These are phyloP conservation scores for Coniella lustricola DNA, from an alignment of 2,329 filamentous ascomycete species.

Conservation along the genomic window DNA sequence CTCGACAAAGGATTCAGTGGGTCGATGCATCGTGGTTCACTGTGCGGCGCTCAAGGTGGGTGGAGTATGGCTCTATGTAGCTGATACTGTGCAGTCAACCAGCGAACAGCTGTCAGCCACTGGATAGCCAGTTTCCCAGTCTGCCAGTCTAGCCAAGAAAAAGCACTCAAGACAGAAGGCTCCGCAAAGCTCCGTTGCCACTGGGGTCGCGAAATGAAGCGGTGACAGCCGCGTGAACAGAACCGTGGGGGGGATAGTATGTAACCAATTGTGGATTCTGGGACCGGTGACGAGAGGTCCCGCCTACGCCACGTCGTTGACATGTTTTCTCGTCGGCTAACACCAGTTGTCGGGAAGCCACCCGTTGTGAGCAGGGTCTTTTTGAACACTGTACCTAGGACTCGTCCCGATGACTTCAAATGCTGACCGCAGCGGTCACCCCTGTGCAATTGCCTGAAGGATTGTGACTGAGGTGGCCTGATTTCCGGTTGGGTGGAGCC, in stretches of 20 bases:
- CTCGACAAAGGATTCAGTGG: constrained; percentile 4
- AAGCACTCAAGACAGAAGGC: neutral
- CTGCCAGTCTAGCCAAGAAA: too few species aligned
- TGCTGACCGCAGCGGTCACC: constrained; percentile 4
- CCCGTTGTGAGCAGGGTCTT: constrained; percentile 1
- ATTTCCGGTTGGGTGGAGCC: constrained; percentile 1
- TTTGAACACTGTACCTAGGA: neutral
- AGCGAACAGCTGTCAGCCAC: too few species aligned
- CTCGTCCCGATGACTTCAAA: neutral
- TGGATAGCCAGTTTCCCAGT: too few species aligned
- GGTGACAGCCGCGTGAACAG: constrained; percentile 15
- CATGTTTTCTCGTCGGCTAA: constrained; percentile 8
- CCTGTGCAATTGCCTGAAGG: constrained; percentile 2
- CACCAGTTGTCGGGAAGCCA: constrained; percentile 3
- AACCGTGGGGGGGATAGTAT: neutral
- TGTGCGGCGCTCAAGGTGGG: neutral
- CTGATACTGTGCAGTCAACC: too few species aligned
- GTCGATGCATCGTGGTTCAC: neutral
- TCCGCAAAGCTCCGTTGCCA: neutral
- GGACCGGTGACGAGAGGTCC: constrained; percentile 6
- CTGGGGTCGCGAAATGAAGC: constrained; percentile 5
- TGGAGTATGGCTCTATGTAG: too few species aligned
- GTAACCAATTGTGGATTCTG: neutral
- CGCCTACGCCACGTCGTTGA: constrained; percentile 14
- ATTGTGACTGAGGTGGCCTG: constrained; percentile 4